Evolutionary conservation across 306 rosid species (phyloP), one percentile per base, ranked within the genome.

Genomic region (Quercus alba): DNA sequence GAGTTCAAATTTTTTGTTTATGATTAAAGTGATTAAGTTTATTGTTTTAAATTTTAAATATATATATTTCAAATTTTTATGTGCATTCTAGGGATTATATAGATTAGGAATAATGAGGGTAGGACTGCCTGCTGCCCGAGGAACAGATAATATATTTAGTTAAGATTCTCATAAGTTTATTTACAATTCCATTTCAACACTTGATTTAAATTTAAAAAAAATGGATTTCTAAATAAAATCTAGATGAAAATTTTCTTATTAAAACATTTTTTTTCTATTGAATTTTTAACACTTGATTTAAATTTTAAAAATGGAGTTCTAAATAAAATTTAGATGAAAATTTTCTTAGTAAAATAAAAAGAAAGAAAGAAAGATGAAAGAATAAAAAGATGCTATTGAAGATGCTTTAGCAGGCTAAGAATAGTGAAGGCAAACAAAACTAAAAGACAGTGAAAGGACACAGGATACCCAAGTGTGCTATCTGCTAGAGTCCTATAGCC

Each of bases 101-200:
- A 73, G 52, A 26, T 18, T 33, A 35, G 72, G 58, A 84, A 77
- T 73, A 73, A 26, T 61, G 14, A 68, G 67, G 66, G 78, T 35
- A 63, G 56, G 71, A 82, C 30, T 46, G 76, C 52, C 41, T 56
- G 68, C 61, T 33, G 75, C 82, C 86, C 88, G 64, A 80, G 77
- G 79, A 82, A 85, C 83, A 70, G 84, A 79, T 87, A 78, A 82
- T 14, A 33, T 35, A 19, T 41, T 41, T 84, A 73, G 92, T 87
- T 87, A 56, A 86, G 89, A 85, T 85, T 86, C 87, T 84, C 73
- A 70, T 75, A 51, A 25, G 73, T 51, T 49, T 52, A 72, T 44
- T 23, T n/a, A 68, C 14, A n/a, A 68, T 17, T 69, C 46, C 12
- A 41, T 41, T 41, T 41, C 1, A 38, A 38, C 44, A 38, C 44